These are phyloP conservation scores for Filobasidium uniguttulatum DNA, from an alignment of 1,284 basidiomycete genomes.

Conservation along the genomic window DNA sequence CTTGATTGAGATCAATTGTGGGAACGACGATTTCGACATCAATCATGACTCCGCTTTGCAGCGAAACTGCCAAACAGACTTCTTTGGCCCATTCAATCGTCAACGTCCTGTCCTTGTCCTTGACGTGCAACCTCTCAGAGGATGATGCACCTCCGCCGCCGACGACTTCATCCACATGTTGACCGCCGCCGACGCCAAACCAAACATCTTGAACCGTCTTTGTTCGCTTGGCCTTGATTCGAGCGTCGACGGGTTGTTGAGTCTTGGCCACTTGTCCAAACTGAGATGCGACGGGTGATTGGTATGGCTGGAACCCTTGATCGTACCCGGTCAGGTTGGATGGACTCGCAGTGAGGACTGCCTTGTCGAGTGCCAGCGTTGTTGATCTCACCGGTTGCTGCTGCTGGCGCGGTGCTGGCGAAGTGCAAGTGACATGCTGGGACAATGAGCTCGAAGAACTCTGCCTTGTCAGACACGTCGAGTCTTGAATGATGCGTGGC, in stretches of 20 bases:
- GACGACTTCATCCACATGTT: not conserved
- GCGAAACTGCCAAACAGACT: not conserved
- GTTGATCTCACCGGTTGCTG: not conserved
- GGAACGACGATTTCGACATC: not conserved
- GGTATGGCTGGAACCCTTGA: not conserved
- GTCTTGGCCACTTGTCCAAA: not conserved
- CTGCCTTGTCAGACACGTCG: not conserved
- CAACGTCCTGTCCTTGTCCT: not conserved
- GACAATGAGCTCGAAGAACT: not conserved
- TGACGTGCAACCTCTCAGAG: not conserved
- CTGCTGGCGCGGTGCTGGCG: not conserved
- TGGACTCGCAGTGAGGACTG: too few species aligned
- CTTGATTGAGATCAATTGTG: not conserved
- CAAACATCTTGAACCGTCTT: conserved; percentile 1
- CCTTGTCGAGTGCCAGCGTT: too few species aligned
- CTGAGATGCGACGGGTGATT: not conserved
- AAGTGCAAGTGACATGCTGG: not conserved
- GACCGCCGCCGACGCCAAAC: not conserved
- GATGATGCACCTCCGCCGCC: not conserved
- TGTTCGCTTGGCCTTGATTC: not conserved
- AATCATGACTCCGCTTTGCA: not conserved
- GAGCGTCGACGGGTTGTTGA: not conserved
- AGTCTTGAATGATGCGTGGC: not conserved
- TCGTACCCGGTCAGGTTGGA: not conserved
- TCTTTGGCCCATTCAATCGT: not conserved